Evolutionary conservation across 352 stramenopile species (phyloP), one percentile per base, ranked within the genome.

Genomic region (Plasmopara halstedii): DNA sequence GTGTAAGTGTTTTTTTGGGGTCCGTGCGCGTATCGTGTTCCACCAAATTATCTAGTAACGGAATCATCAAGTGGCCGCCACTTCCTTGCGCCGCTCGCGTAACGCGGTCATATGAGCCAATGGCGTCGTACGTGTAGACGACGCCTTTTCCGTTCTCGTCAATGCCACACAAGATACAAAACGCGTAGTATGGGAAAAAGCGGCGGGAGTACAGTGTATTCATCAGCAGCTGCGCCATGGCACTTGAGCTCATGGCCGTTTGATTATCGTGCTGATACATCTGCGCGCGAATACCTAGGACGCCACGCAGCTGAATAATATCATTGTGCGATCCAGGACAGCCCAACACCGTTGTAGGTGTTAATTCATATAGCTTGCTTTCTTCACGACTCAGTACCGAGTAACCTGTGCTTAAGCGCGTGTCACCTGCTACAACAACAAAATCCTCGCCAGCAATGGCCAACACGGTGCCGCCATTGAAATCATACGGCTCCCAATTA

Each of bases 141-240:
- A 74, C 89, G 14, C 96, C 96, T 54, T 97, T 98, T 31, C 96
- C 95, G 38, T 98, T 73, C 39, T 90, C 82, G 67, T 99, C 96
- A 31, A 99, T 85, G 17, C 97, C 96, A 20, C 83, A 93, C 14
- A 99, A 70, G 46, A 99, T 92, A 63, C 97, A 98, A 67, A 99
- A 99, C 23, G 94, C 86, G 65, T 99, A 99, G 74, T 98, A 99
- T 21, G 97, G 97, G 74, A 99, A 99, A 68, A 99, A 99, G 27
- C 97, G 85, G 17, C 86, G 79, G 70, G 92, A 95, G 74, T 99
- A 99, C 14, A 99, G 76, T 42, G 95, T 99, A 64, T 98, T 98
- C 53, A 89, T 90, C 25, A 99, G 74, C 73, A 99, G 83, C 73
- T 99, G 97, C 42, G 96, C 87, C 46, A 98, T 83, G 22, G 83